Evolutionary conservation across 1,139 yeast species (phyloP).

Genomic region (Torulaspora pretoriensis): DNA sequence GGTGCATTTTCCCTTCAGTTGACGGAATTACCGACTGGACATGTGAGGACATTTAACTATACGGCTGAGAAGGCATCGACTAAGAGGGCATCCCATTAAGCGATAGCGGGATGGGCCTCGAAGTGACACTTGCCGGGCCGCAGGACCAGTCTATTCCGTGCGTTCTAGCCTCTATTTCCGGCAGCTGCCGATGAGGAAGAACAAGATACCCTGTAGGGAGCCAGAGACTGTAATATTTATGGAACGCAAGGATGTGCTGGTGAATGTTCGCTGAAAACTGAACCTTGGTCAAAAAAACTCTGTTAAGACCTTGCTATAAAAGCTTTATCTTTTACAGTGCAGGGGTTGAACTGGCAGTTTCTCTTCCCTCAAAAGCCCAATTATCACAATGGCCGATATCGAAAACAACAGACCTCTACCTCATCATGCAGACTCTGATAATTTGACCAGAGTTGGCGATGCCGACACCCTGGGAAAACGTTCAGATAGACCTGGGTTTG

Average conservation of each 20-base stretch:
- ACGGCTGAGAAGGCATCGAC: not conserved
- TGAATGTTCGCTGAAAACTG: not conserved
- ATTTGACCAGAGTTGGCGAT: constrained; percentile 1
- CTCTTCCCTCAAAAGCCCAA: not conserved
- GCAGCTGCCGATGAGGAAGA: not conserved
- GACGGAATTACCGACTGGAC: not conserved
- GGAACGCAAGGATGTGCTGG: too few species aligned
- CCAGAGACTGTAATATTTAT: not conserved
- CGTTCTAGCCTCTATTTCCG: not conserved
- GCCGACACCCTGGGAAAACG: constrained; percentile 1
- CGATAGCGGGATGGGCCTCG: too few species aligned
- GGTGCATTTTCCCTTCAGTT: too few species aligned
- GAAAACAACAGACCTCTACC: constrained; percentile 6
- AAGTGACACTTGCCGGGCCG: too few species aligned
- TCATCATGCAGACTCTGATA: constrained; percentile 1
- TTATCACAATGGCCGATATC: constrained; percentile 3
- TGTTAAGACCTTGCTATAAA: not conserved
- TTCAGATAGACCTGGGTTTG: not conserved
- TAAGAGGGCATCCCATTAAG: too few species aligned
- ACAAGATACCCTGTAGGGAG: not conserved
- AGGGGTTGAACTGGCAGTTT: too few species aligned
- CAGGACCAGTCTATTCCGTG: too few species aligned
- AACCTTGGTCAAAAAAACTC: too few species aligned
- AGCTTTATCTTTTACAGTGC: not conserved
- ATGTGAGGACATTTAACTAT: not conserved